These are phyloP conservation scores for Asclepias syriaca DNA, from an alignment of 257 asterid species.

Conservation along the genomic window DNA sequence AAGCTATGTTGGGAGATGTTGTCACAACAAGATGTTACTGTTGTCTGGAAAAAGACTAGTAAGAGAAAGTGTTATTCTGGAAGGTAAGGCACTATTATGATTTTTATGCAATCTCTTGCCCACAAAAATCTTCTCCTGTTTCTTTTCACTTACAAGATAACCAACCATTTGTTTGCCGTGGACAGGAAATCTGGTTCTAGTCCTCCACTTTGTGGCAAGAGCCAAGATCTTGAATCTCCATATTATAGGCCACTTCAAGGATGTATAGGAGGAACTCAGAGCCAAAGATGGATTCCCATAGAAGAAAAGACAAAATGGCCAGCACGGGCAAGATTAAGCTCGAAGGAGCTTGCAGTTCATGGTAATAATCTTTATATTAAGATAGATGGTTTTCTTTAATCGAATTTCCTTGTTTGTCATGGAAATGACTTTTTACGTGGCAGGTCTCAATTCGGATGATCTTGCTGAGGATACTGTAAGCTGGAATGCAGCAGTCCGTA, in stretches of 20 bases:
- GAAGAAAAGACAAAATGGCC: conserved; percentile 85
- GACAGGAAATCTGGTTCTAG: conserved; percentile 59
- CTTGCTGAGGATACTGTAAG: conserved; percentile 61
- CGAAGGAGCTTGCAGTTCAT: conserved; percentile 61
- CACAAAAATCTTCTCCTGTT: neutral
- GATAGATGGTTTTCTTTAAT: neutral
- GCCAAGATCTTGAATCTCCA: conserved; percentile 75
- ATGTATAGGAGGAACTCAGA: conserved; percentile 88
- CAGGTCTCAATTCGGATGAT: conserved; percentile 67
- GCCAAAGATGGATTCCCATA: conserved; percentile 83
- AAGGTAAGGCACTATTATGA: conserved; percentile 42
- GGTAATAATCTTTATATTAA: conserved; percentile 38
- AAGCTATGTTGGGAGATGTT: conserved; percentile 87
- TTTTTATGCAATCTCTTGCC: neutral
- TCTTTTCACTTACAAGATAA: neutral
- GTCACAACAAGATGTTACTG: conserved; percentile 93
- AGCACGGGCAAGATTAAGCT: conserved; percentile 50
- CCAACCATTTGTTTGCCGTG: conserved; percentile 6
- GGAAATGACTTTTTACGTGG: conserved; percentile 7
- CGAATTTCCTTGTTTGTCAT: neutral
- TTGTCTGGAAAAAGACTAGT: conserved; percentile 90
- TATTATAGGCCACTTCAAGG: conserved; percentile 78
- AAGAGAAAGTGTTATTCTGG: conserved; percentile 62
- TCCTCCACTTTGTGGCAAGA: conserved; percentile 71
- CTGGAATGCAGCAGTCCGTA: conserved; percentile 73